A percentile compares a stretch with the other conserved stretches of the same genome.
These are phyloP conservation scores for Arctium lappa DNA, from an alignment of 129 eudicot genomes.

Conservation along the genomic window DNA sequence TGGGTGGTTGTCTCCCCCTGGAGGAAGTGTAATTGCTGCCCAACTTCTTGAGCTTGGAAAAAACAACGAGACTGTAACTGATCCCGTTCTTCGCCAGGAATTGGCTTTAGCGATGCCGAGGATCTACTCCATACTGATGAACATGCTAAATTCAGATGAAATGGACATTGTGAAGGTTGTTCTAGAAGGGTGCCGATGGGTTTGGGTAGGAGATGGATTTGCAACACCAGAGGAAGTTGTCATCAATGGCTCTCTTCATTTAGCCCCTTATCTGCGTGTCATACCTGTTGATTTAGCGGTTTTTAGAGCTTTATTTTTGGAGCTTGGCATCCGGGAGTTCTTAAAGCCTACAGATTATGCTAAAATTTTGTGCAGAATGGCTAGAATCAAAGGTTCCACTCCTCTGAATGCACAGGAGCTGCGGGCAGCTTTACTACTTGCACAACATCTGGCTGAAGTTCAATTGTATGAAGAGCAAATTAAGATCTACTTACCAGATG, in stretches of 20 bases:
- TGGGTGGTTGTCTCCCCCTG: slow-evolving; percentile 94
- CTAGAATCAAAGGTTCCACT: slow-evolving; percentile 54
- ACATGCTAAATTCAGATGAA: slow-evolving; percentile 74
- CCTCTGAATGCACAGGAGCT: slow-evolving; percentile 77
- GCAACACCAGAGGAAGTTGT: slow-evolving; percentile 96
- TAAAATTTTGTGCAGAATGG: slow-evolving; percentile 77
- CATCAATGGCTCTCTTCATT: slow-evolving; percentile 88
- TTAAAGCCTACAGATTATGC: slow-evolving; percentile 78
- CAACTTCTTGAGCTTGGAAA: slow-evolving; percentile 99
- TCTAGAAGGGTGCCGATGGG: slow-evolving; percentile 95
- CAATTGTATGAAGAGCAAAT: slow-evolving; percentile 55
- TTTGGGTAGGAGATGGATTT: slow-evolving; percentile 99
- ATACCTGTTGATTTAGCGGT: slow-evolving; percentile 95
- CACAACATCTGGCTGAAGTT: slow-evolving; percentile 92
- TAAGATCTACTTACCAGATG: slow-evolving; percentile 79
- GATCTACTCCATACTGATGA: slow-evolving; percentile 66
- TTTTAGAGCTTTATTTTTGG: slow-evolving; percentile 77
- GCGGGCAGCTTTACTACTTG: slow-evolving; percentile 74
- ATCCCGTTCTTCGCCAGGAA: slow-evolving; percentile 82
- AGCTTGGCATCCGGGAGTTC: slow-evolving; percentile 76
- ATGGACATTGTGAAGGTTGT: slow-evolving; percentile 95
- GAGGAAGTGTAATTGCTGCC: slow-evolving; percentile 96
- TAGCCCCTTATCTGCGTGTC: slow-evolving; percentile 94
- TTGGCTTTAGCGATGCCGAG: slow-evolving; percentile 92
- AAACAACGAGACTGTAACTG: slow-evolving; percentile 79